These are phyloP conservation scores for Lachnellula cervina DNA, from an alignment of 2,329 filamentous ascomycete species.

Conservation along the genomic window DNA sequence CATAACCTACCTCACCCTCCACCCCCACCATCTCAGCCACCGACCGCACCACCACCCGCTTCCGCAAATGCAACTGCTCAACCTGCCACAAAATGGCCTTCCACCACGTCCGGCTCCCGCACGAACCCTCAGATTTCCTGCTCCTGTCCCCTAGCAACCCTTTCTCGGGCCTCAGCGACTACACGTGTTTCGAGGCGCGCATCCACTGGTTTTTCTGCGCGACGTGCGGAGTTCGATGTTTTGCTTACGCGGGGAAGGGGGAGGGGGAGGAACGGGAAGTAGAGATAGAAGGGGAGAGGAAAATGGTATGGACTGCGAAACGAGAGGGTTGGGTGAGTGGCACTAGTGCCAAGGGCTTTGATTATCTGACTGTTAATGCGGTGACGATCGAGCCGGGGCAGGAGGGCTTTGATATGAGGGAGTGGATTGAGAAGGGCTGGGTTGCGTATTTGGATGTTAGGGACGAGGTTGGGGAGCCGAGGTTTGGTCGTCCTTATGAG, in stretches of 20 bases:
- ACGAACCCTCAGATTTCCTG: constrained; percentile 39
- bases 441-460: constrained; percentile 26
- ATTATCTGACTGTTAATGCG: constrained; percentile 38
- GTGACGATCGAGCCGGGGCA: constrained; percentile 35
- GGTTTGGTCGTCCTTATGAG: constrained; percentile 17
- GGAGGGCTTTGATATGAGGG: constrained; percentile 35
- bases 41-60: constrained; percentile 19
- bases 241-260: constrained; percentile 38
- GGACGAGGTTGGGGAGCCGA: constrained; percentile 11
- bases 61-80: constrained; percentile 42
- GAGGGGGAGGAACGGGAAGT: constrained; percentile 28
- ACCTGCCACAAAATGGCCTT: constrained; percentile 45
- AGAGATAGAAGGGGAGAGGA: constrained; percentile 12
- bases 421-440: constrained; percentile 34
- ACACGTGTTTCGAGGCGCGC: constrained; percentile 31
- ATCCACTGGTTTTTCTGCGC: constrained; percentile 44
- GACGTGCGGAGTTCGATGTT: constrained; percentile 41
- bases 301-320: constrained; percentile 30
- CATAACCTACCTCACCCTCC: constrained; percentile 40
- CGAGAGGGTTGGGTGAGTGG: constrained; percentile 27
- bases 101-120: constrained; percentile 40
- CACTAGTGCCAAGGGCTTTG: constrained; percentile 12
- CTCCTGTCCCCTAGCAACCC: constrained; percentile 40
- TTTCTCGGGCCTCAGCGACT: constrained; percentile 37
- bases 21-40: constrained; percentile 25